Evolutionary conservation across 176 grass and related monocot genomes (phyloP).

Genomic region (Poa pratensis): DNA sequence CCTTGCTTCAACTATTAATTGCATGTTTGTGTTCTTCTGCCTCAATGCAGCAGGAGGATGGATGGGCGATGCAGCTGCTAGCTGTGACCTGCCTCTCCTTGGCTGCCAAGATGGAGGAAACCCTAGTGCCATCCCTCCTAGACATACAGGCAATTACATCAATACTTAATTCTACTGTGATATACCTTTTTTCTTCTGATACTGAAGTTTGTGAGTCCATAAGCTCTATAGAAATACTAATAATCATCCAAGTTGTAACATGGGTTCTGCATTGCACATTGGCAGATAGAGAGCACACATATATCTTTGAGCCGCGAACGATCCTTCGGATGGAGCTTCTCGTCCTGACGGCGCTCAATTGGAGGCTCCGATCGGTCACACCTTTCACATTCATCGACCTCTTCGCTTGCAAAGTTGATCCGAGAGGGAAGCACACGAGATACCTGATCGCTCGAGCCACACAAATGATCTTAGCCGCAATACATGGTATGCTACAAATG

Average conservation of each 20-base stretch:
- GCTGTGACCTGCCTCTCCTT: slow-evolving; percentile 94
- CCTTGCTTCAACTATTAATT: slow-evolving; percentile 47
- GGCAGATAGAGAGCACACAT: slow-evolving; percentile 68
- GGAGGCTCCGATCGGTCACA: slow-evolving; percentile 88
- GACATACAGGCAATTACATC: slow-evolving; percentile 79
- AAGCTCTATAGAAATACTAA: neutral
- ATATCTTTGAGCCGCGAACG: slow-evolving; percentile 70
- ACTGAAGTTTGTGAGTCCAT: neutral
- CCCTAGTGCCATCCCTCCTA: slow-evolving; percentile 74
- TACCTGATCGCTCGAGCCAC: slow-evolving; percentile 63
- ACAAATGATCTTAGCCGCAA: slow-evolving; percentile 64
- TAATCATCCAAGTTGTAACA: slow-evolving; percentile 14
- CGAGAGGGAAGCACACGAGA: slow-evolving; percentile 61
- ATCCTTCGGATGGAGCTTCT: slow-evolving; percentile 83
- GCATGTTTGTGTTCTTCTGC: slow-evolving; percentile 37
- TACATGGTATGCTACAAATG: slow-evolving; percentile 56
- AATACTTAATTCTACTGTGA: slow-evolving; percentile 5
- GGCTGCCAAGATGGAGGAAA: slow-evolving; percentile 97
- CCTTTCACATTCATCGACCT: slow-evolving; percentile 93
- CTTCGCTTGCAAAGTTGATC: slow-evolving; percentile 85
- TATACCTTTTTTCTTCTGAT: neutral
- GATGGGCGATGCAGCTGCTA: slow-evolving; percentile 96
- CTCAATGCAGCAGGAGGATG: slow-evolving; percentile 66
- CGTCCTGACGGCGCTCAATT: slow-evolving; percentile 70
- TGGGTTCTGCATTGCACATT: slow-evolving; percentile 35